Conservation (phyloP, 2,329 filamentous ascomycete genomes). For the Aureobasidium sp. region DNA sequence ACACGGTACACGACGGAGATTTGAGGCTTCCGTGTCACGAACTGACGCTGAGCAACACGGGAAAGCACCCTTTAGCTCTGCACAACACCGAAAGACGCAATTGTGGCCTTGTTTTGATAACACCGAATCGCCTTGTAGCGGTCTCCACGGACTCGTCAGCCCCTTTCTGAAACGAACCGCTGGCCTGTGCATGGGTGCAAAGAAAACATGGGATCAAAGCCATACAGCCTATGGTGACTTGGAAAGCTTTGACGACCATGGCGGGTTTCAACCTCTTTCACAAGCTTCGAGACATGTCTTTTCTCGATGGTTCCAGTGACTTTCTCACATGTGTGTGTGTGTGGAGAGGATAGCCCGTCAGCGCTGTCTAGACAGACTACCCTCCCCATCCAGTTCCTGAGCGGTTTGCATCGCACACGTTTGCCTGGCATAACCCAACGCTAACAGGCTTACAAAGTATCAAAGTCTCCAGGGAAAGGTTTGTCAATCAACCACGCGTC, state of each 20-base stretch:
- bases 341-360: neutral
- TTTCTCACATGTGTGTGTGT: neutral
- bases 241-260: neutral
- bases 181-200: slow-evolving; percentile 12
- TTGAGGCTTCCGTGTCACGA: slow-evolving; percentile 11
- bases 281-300: neutral
- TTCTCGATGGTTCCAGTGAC: neutral
- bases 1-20: slow-evolving; percentile 9
- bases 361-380: neutral
- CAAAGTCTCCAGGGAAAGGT: neutral
- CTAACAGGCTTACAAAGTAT: slow-evolving; percentile 2
- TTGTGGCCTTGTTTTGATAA: slow-evolving; percentile 2
- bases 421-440: neutral
- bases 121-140: slow-evolving; percentile 3
- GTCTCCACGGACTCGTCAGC: neutral
- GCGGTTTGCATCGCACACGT: slow-evolving; percentile 7
- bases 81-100: slow-evolving; percentile 10
- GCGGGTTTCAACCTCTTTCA: neutral
- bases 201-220: neutral
- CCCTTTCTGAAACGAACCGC: neutral
- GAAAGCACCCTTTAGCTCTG: slow-evolving; percentile 6
- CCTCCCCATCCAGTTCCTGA: neutral
- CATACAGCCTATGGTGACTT: neutral
- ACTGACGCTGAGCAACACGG: slow-evolving; percentile 6
- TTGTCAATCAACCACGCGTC: slow-evolving; percentile 2